Percentiles rank a stretch among this genome's conserved stretches.
These are phyloP conservation scores for Citrus glauca DNA, from an alignment of 345 rosid species.

Conservation along the genomic window DNA sequence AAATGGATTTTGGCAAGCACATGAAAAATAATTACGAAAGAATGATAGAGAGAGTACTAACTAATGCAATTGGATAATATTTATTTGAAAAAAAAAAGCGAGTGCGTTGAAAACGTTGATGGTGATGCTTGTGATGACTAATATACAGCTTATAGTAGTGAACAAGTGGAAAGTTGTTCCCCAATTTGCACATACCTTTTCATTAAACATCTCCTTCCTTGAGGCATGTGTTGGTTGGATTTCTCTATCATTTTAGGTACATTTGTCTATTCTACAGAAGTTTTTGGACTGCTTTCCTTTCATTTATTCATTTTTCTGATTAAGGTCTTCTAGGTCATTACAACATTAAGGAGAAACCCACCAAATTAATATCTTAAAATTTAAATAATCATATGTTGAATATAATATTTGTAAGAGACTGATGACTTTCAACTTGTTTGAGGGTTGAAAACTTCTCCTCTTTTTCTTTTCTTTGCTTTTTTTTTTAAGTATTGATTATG, in stretches of 20 bases:
- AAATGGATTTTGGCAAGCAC: neutral
- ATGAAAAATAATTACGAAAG: neutral
- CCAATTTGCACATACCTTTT: neutral
- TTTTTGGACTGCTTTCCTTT: neutral
- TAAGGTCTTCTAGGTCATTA: no score
- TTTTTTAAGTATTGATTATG: no score
- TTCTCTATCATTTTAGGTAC: neutral
- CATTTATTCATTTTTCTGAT: no score
- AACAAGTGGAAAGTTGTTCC: neutral
- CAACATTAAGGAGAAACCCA: neutral
- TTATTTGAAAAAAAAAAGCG: neutral
- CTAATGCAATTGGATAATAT: slow-evolving; percentile 4
- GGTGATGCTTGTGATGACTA: neutral
- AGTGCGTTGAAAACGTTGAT: neutral
- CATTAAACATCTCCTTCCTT: neutral
- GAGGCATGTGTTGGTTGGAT: neutral
- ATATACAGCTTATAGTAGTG: neutral
- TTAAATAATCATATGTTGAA: no score
- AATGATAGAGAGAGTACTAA: no score
- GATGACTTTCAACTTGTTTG: no score
- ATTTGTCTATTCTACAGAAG: neutral
- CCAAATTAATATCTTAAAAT: no score
- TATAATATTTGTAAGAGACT: no score
- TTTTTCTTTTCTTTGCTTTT: no score
- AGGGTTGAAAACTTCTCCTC: no score